Conservation (phyloP, 2,329 filamentous ascomycete species). For the Claviceps arundinis region DNA sequence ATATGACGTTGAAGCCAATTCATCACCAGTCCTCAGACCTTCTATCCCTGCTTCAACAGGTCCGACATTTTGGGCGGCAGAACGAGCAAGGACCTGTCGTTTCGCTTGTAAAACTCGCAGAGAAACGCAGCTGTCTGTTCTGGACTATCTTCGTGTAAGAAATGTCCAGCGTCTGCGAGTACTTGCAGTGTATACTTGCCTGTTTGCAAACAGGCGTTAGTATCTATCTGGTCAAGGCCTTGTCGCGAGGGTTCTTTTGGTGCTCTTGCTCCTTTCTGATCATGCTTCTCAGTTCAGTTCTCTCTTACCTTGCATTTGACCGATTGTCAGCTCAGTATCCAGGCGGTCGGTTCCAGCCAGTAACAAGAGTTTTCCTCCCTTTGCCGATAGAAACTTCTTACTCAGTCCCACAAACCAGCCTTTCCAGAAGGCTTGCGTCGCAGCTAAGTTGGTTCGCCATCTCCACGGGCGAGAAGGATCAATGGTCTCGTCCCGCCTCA, state of each 20-base stretch:
- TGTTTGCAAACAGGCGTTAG: constrained; percentile 12
- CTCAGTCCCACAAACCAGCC: constrained; percentile 85
- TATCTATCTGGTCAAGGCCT: not conserved
- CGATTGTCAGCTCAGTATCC: constrained; percentile 86
- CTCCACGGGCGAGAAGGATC: constrained; percentile 44
- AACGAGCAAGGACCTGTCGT: constrained; percentile 73
- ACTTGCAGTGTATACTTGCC: constrained; percentile 94
- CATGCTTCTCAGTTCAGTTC: not conserved
- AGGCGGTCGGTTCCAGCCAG: constrained; percentile 81
- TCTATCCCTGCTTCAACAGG: constrained; percentile 48
- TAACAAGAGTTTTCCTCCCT: constrained; percentile 71
- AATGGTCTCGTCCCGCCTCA: constrained; percentile 35
- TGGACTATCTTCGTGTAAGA: constrained; percentile 89
- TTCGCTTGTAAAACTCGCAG: constrained; percentile 83
- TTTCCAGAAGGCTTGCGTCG: constrained; percentile 85
- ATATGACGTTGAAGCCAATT: not conserved
- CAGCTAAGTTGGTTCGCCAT: constrained; percentile 75
- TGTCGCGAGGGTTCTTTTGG: constrained; percentile 4
- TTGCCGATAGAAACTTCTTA: constrained; percentile 70
- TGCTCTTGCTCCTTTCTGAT: not conserved
- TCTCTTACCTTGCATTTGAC: constrained; percentile 77
- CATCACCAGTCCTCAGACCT: constrained; percentile 26
- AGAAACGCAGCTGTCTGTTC: constrained; percentile 76
- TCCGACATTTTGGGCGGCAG: constrained; percentile 86
- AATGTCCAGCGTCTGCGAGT: constrained; percentile 89